A percentile compares a stretch with the other conserved stretches of the same genome.
These are phyloP conservation scores for Malassezia sp. DNA, from an alignment of 1,284 basidiomycete species.

Conservation along the genomic window DNA sequence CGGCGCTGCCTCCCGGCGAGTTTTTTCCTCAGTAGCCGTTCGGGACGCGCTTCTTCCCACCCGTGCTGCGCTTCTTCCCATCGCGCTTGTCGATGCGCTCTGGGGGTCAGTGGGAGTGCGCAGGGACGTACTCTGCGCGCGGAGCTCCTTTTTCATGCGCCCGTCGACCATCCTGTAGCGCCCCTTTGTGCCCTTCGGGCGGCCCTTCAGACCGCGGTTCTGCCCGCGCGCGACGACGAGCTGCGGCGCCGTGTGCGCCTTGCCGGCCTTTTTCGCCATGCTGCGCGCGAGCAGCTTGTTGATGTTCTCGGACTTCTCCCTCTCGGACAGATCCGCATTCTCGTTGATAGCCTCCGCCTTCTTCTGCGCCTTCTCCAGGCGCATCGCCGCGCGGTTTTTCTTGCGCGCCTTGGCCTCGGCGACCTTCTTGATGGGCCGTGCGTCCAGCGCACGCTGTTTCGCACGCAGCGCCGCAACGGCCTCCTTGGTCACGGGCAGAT, in stretches of 20 bases:
- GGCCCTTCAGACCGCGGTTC: conserved; percentile 77
- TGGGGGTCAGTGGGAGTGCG: no score
- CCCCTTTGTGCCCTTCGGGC: conserved; percentile 89
- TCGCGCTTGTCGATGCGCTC: conserved; percentile 35
- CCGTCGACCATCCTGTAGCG: conserved; percentile 47
- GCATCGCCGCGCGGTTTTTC: conserved; percentile 75
- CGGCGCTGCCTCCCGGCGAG: no score
- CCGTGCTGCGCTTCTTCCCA: conserved; percentile 37
- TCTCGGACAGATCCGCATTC: conserved; percentile 61
- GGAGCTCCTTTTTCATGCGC: conserved; percentile 45
- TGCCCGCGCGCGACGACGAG: conserved; percentile 83
- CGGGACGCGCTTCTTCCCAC: conserved; percentile 7
- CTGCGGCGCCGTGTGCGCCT: conserved; percentile 64
- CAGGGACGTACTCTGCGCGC: no score
- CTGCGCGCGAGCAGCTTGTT: conserved; percentile 70
- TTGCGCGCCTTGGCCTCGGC: conserved; percentile 97
- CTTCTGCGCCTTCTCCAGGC: conserved; percentile 82
- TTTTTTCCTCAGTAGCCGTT: conserved; percentile 13
- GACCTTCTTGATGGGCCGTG: conserved; percentile 96
- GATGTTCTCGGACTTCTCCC: conserved; percentile 86
- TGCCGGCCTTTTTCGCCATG: conserved; percentile 52
- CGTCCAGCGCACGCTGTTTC: conserved; percentile 84
- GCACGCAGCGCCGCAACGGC: conserved; percentile 75
- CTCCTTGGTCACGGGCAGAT: conserved; percentile 93
- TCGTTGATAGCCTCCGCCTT: conserved; percentile 92